These are phyloP conservation scores for Houttuynia cordata DNA, from an alignment of 164 flowering plant genomes.

Conservation along the genomic window DNA sequence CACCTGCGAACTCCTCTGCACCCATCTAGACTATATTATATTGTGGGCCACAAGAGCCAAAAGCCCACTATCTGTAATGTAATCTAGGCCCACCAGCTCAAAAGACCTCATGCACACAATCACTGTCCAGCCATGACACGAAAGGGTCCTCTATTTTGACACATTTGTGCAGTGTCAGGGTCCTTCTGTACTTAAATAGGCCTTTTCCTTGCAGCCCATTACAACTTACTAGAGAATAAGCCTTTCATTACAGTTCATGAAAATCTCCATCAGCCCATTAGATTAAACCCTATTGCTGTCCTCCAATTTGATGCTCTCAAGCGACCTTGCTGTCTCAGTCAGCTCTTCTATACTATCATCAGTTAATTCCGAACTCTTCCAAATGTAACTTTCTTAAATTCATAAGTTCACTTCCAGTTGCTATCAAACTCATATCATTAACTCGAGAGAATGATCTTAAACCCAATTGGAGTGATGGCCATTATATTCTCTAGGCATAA, in stretches of 20 bases:
- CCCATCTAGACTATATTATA: slow-evolving; percentile 16
- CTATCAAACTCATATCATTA: slow-evolving; percentile 39
- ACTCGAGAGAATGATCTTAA: slow-evolving; percentile 27
- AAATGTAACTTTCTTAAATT: slow-evolving; percentile 34
- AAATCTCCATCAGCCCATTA: slow-evolving; percentile 26
- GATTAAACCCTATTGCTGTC: slow-evolving; percentile 34
- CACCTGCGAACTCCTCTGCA: slow-evolving; percentile 20
- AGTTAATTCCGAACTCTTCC: slow-evolving; percentile 32
- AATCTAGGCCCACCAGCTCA: slow-evolving; percentile 40
- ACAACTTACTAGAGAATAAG: slow-evolving; percentile 45
- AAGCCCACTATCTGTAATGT: slow-evolving; percentile 43
- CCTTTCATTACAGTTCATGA: slow-evolving; percentile 25
- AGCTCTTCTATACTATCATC: slow-evolving; percentile 38
- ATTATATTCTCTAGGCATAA: slow-evolving; percentile 6
- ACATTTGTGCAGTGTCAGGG: slow-evolving; percentile 37
- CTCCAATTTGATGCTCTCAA: slow-evolving; percentile 39
- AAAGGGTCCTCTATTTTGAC: slow-evolving; percentile 37
- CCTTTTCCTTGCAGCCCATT: slow-evolving; percentile 32
- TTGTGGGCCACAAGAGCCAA: slow-evolving; percentile 19
- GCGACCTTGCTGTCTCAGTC: slow-evolving; percentile 15
- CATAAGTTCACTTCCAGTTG: slow-evolving; percentile 20
- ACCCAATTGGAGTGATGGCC: not conserved
- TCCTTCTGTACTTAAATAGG: slow-evolving; percentile 7
- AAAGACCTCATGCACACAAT: slow-evolving; percentile 37
- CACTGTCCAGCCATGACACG: slow-evolving; percentile 36